phyloP scores from a whole-genome alignment of 78 protist genomes.

The Isochrysis galbana region DNA sequence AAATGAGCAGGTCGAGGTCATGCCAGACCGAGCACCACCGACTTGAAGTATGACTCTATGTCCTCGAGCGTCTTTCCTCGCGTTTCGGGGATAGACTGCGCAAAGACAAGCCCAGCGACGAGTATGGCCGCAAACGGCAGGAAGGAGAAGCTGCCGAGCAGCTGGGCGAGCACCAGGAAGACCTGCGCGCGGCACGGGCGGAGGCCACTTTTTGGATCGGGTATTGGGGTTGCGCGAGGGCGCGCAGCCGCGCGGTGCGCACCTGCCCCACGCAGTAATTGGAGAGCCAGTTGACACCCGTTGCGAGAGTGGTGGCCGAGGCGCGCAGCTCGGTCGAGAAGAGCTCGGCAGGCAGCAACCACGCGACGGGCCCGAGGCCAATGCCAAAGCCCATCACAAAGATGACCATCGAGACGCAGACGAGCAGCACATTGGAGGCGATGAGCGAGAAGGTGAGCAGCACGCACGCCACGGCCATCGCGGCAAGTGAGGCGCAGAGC shows the following conservation, averaged over 20 bases:
- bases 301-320: background rate
- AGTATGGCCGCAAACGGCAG: background rate
- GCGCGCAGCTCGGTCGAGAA: background rate
- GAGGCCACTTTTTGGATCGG: no score
- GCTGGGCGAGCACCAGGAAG: background rate
- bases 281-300: background rate
- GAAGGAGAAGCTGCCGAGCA: background rate
- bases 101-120: background rate
- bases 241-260: no score
- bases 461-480: background rate
- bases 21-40: no score
- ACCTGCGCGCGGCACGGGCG: no score
- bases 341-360: conserved; percentile 1
- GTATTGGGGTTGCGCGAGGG: no score
- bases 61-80: background rate
- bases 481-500: background rate
- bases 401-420: background rate
- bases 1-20: no score
- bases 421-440: background rate
- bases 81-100: background rate
- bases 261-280: background rate
- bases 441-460: background rate
- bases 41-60: background rate
- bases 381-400: background rate
- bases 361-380: background rate